Base-by-base conservation (phyloP, 345 rosid species). In the Anastatica hierochuntica region DNA sequence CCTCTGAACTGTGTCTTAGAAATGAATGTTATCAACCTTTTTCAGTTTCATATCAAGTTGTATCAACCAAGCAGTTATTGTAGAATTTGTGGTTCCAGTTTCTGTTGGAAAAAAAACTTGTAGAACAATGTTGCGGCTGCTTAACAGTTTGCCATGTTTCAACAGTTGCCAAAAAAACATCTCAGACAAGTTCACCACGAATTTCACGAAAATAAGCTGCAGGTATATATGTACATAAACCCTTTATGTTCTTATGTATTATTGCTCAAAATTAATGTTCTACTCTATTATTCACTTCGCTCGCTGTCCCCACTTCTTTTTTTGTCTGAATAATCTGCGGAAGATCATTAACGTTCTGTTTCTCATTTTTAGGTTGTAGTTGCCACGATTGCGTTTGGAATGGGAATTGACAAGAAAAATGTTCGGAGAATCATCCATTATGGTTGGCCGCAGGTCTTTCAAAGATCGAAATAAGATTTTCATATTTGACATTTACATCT, bases 351-450 rank as follows among this genome's bases (percentile, higher is more conserved):
- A 31, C 11, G 14, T 23, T 66, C 29, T 43, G 38, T 24, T 18
- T 36, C 49, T 45, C 21, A 18, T 15, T 33, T 70, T 40, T 61
- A 83, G 97, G 90, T 89, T 58, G 81, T 89, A 55, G 90, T 85
- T 47, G 94, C 97, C 10, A 89, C 95, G 13, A 67, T 89, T 53
- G 97, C 97, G 38, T 89, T 89, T 66, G 97, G 97, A 55, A 89
- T 89, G 95, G 97, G 95, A 37, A 89, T 89, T 41, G 94, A 89
- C 79, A 83, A 83, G 70, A 72, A 61, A 64, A 83, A 89, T 61
- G 89, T 89, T 36, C 66, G 94, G 61, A 72, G 75, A 72, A 77
- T 89, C 58, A 74, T 89, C 38, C 97, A 89, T 69, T 89, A 89
- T 56, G 97, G 97, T 55, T 89, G 85, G 97, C 95, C 94, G 14